Base-by-base conservation (phyloP, 441 rosid species). In the Bruguiera hainesii region DNA sequence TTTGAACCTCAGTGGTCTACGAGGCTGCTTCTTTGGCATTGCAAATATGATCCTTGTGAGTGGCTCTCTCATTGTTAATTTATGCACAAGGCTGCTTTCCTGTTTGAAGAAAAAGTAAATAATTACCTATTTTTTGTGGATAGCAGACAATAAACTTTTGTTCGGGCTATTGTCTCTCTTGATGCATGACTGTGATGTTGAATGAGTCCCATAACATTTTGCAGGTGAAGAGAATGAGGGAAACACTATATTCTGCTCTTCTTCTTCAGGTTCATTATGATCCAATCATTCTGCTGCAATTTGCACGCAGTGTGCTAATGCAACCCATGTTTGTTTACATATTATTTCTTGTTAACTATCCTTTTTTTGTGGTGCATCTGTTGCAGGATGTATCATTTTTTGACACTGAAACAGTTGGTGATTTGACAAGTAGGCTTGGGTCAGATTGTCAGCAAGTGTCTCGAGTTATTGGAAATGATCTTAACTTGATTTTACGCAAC, bases 361-460 rank as follows among this genome's bases (percentile, higher is more conserved):
- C 63, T 64, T 50, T 33, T 42, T 30, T 60, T 3, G 11, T 69
- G 70, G 50, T 56, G 33, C 39, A 33, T 59, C 50, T 81, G 1
- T 65, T 76, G 73, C 82, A 94, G 97, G 97, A 94, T 71, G 87
- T 89, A 81, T 85, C 97, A 29, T 94, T 94, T 80, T 94, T 91
- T 72, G 98, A 94, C 75, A 73, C 81, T 79, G 92, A 89, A 83
- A 94, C 96, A 71, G 95, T 94, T 75, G 98, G 97, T 82, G 98
- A 89, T 77, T 84, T 94, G 80, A 94, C 97, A 37, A 94, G 97
- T 79, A 87, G 98, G 84, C 98, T 94, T 60, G 98, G 97, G 50
- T 93, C 98, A 35, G 98, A 94, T 67, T 91, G 97, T 76, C 98
- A 91, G 83, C 98, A 94, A 84, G 96, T 94, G 66, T 94, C 98